Conservation (phyloP, 805 yeast genomes). For the Yamadazyma tumulicola region DNA sequence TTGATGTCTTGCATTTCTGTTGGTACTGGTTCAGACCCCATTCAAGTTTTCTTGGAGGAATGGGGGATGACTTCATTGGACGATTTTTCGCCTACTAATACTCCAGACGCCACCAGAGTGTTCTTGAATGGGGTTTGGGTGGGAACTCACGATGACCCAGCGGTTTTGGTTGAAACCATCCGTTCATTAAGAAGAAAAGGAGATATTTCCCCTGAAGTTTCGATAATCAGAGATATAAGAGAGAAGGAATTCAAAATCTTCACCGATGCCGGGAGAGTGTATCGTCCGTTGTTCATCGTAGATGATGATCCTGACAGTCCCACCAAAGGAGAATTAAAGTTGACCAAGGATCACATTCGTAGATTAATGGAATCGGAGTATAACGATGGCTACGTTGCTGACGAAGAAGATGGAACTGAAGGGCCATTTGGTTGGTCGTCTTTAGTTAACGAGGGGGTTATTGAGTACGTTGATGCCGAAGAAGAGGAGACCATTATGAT, state of each 20-base stretch:
- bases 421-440: constrained; percentile 75
- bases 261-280: constrained; percentile 98
- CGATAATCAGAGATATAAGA: constrained; percentile 93
- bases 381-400: too few relatives aligned
- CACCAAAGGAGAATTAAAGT: constrained; percentile 70
- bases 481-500: constrained; percentile 98
- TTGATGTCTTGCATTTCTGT: constrained; percentile 97
- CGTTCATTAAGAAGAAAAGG: constrained; percentile 90
- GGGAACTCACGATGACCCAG: constrained; percentile 96
- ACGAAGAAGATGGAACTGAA: constrained; percentile 48
- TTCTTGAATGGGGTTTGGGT: constrained; percentile 99
- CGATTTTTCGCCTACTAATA: constrained; percentile 89
- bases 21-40: constrained; percentile 96
- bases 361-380: constrained; percentile 61
- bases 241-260: constrained; percentile 94
- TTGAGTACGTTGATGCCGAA: constrained; percentile 97
- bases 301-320: constrained; percentile 75
- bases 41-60: constrained; percentile 87
- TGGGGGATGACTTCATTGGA: constrained; percentile 99
- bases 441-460: constrained; percentile 78
- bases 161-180: constrained; percentile 86
- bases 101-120: constrained; percentile 87
- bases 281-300: constrained; percentile 92
- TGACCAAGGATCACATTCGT: constrained; percentile 80
- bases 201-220: constrained; percentile 93